These are phyloP conservation scores for Kernera saxatilis DNA, from an alignment of 345 rosid genomes.

Conservation along the genomic window DNA sequence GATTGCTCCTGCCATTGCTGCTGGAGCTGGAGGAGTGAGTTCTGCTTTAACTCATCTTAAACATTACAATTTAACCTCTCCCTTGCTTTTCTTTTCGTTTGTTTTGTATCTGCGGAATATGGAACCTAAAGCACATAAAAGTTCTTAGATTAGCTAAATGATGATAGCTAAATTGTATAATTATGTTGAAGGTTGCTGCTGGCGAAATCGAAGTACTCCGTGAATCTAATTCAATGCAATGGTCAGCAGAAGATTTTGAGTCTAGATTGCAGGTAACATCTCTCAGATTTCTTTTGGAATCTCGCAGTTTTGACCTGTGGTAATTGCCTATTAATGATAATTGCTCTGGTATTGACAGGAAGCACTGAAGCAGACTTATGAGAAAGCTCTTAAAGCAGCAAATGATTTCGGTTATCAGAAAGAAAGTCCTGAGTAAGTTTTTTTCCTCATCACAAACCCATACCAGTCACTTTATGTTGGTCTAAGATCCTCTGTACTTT, in stretches of 20 bases:
- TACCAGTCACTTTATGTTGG: background rate
- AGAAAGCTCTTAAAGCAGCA: conserved; percentile 87
- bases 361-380: conserved; percentile 90
- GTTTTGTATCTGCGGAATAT: background rate
- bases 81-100: background rate
- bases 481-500: background rate
- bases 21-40: conserved; percentile 97
- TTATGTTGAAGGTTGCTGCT: conserved; percentile 75
- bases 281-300: background rate
- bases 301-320: background rate
- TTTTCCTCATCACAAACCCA: conserved; percentile 6
- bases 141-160: background rate
- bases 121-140: background rate
- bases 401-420: conserved; percentile 89
- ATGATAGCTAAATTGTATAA: background rate
- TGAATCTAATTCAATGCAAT: conserved; percentile 79
- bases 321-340: background rate
- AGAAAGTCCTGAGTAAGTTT: conserved; percentile 90
- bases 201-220: conserved; percentile 94
- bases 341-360: conserved; percentile 48
- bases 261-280: conserved; percentile 79
- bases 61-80: background rate
- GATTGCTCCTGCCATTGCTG: conserved; percentile 94
- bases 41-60: conserved; percentile 7
- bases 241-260: conserved; percentile 98